Percentiles rank a stretch among this genome's conserved stretches.
Conservation (phyloP, 164 flowering plant genomes). For the Malania oleifera region DNA sequence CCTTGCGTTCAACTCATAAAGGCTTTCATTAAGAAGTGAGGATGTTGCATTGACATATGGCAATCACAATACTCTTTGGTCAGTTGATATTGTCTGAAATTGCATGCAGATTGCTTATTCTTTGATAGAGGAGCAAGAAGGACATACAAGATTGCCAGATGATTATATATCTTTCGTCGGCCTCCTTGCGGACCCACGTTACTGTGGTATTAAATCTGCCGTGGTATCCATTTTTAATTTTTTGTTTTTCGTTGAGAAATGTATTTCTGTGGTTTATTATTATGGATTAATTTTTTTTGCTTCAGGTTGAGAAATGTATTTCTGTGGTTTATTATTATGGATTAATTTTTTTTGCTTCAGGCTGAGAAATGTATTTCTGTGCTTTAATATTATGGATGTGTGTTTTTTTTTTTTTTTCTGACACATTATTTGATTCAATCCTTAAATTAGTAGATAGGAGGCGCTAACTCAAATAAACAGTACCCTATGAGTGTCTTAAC, state of each 20-base stretch:
- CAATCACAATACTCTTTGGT: neutral
- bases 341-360: too few species aligned
- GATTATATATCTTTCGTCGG: conserved; percentile 86
- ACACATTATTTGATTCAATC: too few species aligned
- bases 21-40: neutral
- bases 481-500: too few species aligned
- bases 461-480: too few species aligned
- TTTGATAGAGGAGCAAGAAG: conserved; percentile 85
- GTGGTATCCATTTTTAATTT: conserved; percentile 19
- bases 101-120: conserved; percentile 72
- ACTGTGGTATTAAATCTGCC: conserved; percentile 56
- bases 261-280: too few species aligned
- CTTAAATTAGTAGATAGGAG: too few species aligned
- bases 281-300: too few species aligned
- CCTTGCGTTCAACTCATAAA: neutral
- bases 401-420: too few species aligned
- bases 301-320: too few species aligned
- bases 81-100: neutral
- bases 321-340: too few species aligned
- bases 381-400: too few species aligned
- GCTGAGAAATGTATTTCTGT: too few species aligned
- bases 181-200: conserved; percentile 87
- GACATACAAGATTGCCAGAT: conserved; percentile 48
- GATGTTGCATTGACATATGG: neutral
- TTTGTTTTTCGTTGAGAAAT: neutral